These are phyloP conservation scores for Sporothrix dimorphospora DNA, from an alignment of 2,329 filamentous ascomycete genomes.

Conservation along the genomic window DNA sequence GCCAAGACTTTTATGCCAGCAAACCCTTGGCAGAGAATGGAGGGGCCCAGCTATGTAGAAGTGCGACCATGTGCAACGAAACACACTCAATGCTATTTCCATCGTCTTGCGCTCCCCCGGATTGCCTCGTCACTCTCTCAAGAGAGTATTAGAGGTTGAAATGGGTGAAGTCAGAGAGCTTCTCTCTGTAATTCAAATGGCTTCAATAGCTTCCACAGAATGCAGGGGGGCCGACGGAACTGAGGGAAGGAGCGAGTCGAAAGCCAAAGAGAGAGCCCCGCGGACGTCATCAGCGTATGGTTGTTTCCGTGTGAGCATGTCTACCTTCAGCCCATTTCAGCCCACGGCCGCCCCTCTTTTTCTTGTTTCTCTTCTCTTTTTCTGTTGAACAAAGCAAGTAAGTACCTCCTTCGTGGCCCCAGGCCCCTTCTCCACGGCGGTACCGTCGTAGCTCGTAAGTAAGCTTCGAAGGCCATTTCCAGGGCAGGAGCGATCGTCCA, in stretches of 20 bases:
- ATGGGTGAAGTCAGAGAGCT: not conserved
- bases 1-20: conserved; percentile 9
- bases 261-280: conserved; percentile 4
- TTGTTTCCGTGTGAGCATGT: conserved; percentile 8
- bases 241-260: not conserved
- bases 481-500: conserved; percentile 16
- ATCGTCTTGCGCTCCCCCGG: not conserved
- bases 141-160: no score
- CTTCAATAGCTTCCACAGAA: not conserved
- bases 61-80: not conserved
- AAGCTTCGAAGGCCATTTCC: not conserved
- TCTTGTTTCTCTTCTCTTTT: not conserved
- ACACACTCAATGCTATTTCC: not conserved
- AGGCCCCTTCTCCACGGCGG: not conserved
- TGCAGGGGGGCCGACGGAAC: not conserved
- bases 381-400: not conserved
- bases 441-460: not conserved
- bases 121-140: not conserved
- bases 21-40: not conserved
- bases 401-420: no score
- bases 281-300: conserved; percentile 17
- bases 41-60: not conserved
- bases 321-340: not conserved
- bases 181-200: not conserved
- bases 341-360: conserved; percentile 11